Conservation (phyloP, 371 early-diverging fungal species). For the Coemansia sp. region DNA sequence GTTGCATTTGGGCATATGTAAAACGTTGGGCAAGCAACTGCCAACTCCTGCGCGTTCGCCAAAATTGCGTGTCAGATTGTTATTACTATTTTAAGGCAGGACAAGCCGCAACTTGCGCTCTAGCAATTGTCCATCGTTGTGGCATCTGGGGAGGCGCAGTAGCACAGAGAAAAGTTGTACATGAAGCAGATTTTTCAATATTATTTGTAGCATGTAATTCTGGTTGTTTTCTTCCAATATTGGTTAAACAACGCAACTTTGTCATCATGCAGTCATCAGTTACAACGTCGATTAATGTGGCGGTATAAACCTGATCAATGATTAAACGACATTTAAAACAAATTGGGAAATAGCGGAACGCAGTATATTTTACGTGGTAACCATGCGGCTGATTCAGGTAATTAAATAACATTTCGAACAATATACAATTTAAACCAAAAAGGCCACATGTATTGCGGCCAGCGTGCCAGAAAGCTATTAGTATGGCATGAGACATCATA, state of each 20-base stretch:
- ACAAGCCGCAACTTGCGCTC: not conserved
- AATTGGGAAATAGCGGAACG: not conserved
- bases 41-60: not conserved
- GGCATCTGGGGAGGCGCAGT: conserved; percentile 1
- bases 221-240: too few relatives aligned
- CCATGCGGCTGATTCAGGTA: conserved; percentile 1
- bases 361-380: not conserved
- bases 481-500: not conserved
- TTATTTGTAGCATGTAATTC: too few relatives aligned
- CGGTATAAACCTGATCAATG: not conserved
- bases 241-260: not conserved
- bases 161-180: not conserved
- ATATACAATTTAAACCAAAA: not conserved
- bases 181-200: not conserved
- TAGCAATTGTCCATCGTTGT: not conserved
- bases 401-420: not conserved
- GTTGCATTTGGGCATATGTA: not conserved
- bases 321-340: not conserved
- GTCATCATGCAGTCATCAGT: not conserved
- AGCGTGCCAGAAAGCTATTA: not conserved
- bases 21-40: not conserved
- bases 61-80: not conserved
- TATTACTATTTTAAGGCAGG: not conserved
- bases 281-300: not conserved
- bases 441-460: not conserved